Conservation (phyloP, 352 stramenopile species). For the Halophytophthora batemanensis region DNA sequence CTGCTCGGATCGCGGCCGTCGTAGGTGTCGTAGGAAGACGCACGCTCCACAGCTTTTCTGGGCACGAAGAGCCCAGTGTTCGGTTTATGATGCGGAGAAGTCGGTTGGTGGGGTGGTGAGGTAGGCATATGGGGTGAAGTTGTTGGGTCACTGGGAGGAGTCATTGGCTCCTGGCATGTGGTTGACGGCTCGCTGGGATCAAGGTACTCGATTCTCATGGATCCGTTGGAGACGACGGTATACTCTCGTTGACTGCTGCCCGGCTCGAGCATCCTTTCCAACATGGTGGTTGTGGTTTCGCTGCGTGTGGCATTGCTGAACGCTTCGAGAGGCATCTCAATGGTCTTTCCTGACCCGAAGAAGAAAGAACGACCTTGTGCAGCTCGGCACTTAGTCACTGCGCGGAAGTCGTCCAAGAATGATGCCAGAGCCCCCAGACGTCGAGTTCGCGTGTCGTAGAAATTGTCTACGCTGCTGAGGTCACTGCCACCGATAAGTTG, state of each 20-base stretch:
- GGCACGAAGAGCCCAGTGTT: too few species aligned
- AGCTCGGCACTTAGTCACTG: conserved; percentile 10
- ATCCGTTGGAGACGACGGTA: conserved; percentile 28
- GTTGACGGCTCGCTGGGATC: conserved; percentile 30
- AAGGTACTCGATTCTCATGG: conserved; percentile 38
- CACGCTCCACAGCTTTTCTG: too few species aligned
- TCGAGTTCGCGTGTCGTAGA: conserved; percentile 13
- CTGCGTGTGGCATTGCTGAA: conserved; percentile 18
- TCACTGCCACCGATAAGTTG: conserved; percentile 14
- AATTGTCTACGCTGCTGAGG: conserved; percentile 1
- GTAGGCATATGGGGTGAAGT: too few species aligned
- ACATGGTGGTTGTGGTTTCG: conserved; percentile 19
- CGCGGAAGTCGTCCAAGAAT: conserved; percentile 30
- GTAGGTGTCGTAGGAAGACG: conserved; percentile 8
- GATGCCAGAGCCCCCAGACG: conserved; percentile 15
- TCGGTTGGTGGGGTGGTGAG: too few species aligned
- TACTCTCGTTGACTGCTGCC: conserved; percentile 18
- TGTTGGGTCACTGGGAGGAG: background rate
- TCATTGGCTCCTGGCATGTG: conserved; percentile 17
- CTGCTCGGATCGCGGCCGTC: conserved; percentile 4
- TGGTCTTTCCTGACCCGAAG: conserved; percentile 24
- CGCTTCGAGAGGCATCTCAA: conserved; percentile 21
- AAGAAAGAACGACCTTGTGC: conserved; percentile 19
- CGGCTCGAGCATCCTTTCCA: conserved; percentile 25
- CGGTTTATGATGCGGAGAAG: too few species aligned